Conservation (phyloP, 306 rosid species). For the Hippophae gyantsensis region DNA sequence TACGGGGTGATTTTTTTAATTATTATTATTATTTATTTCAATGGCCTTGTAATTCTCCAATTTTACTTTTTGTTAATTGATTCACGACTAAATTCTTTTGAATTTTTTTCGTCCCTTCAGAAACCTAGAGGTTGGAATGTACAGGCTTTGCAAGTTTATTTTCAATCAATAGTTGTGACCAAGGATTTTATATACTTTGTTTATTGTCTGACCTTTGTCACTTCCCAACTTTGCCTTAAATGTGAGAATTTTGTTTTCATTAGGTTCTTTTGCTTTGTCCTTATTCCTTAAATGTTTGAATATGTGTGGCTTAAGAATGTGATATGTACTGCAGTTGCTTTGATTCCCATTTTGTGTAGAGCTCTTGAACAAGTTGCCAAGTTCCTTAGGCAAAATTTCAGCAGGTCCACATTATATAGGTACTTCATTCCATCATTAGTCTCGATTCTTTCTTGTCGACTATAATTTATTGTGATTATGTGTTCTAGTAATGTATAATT, state of each 20-base stretch:
- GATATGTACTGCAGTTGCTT: conserved; percentile 60
- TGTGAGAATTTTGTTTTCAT: conserved; percentile 40
- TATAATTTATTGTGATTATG: background rate
- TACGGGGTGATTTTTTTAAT: conserved; percentile 50
- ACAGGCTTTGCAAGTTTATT: conserved; percentile 81
- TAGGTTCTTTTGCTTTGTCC: background rate
- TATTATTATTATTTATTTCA: background rate
- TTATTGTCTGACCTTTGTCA: conserved; percentile 68
- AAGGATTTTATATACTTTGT: conserved; percentile 82
- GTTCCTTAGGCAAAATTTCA: conserved; percentile 87
- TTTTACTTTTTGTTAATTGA: conserved; percentile 7
- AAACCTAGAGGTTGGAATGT: conserved; percentile 89
- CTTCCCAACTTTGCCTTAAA: conserved; percentile 79
- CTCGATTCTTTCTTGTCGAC: background rate
- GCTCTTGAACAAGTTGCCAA: conserved; percentile 79
- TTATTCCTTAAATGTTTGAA: background rate
- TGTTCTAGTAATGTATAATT: too few relatives aligned
- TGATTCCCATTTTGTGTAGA: conserved; percentile 82
- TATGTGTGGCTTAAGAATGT: conserved; percentile 18
- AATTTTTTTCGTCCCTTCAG: conserved; percentile 26
- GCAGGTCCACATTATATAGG: conserved; percentile 86
- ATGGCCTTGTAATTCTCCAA: background rate
- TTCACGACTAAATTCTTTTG: conserved; percentile 14
- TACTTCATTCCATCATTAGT: conserved; percentile 18
- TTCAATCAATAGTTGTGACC: conserved; percentile 57